A percentile compares a stretch with the other conserved stretches of the same genome.
phyloP scores from a whole-genome alignment of 306 rosid genomes.

The Cicer yamashitae region DNA sequence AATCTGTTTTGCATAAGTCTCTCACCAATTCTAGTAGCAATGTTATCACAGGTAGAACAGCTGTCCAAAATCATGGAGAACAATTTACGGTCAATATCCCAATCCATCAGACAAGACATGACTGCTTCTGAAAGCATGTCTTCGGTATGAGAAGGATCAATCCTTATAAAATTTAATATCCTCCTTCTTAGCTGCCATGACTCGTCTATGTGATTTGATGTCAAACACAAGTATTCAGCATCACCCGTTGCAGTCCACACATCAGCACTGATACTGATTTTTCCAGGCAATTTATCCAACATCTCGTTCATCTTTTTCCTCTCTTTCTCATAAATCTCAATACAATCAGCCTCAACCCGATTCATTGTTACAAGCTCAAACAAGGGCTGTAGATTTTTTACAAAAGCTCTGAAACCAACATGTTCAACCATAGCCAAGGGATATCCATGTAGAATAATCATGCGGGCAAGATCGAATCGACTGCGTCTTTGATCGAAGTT shows the following conservation, averaged over 20 bases:
- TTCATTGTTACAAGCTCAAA: slow-evolving; percentile 81
- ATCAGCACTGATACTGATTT: slow-evolving; percentile 83
- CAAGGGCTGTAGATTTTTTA: slow-evolving; percentile 92
- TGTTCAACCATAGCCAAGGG: slow-evolving; percentile 95
- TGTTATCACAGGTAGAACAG: slow-evolving; percentile 68
- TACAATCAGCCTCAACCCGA: slow-evolving; percentile 89
- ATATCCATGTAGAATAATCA: slow-evolving; percentile 96
- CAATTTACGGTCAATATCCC: slow-evolving; percentile 96
- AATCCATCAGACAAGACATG: slow-evolving; percentile 85
- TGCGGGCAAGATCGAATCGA: slow-evolving; percentile 93
- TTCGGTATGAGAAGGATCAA: slow-evolving; percentile 83
- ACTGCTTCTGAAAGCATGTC: slow-evolving; percentile 80
- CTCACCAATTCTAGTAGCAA: slow-evolving; percentile 67
- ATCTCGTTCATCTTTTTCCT: slow-evolving; percentile 85
- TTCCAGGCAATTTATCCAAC: slow-evolving; percentile 95
- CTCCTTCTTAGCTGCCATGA: slow-evolving; percentile 88
- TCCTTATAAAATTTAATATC: slow-evolving; percentile 70
- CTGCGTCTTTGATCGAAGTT: slow-evolving; percentile 93
- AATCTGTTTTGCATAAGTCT: slow-evolving; percentile 88
- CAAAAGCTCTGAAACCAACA: slow-evolving; percentile 89
- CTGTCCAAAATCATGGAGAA: slow-evolving; percentile 86
- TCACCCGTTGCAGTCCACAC: slow-evolving; percentile 70
- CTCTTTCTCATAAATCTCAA: slow-evolving; percentile 87
- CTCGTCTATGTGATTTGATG: slow-evolving; percentile 88
- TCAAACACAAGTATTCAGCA: slow-evolving; percentile 79